A percentile compares a stretch with the other conserved stretches of the same genome.
phyloP scores from a whole-genome alignment of 2,329 filamentous ascomycete genomes.

The Capronia coronata region DNA sequence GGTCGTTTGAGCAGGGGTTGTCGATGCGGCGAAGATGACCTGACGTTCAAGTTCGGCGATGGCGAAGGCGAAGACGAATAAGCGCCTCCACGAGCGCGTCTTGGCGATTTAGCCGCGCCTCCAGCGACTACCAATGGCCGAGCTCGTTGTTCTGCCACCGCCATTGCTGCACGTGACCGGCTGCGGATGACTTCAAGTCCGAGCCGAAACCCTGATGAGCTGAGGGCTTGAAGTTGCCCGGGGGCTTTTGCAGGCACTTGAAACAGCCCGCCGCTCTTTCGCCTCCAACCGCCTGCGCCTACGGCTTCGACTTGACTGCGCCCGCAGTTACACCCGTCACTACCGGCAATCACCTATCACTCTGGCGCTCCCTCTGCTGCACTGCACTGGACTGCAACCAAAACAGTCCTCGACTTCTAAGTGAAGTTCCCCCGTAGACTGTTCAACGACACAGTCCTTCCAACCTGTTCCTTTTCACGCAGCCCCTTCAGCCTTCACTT shows the following conservation, averaged over 20 bases:
- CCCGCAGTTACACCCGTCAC: background rate
- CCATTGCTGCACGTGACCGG: background rate
- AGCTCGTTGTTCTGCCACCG: background rate
- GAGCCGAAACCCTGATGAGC: background rate
- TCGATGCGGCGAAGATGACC: background rate
- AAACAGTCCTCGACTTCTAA: background rate
- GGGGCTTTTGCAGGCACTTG: background rate
- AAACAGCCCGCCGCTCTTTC: background rate
- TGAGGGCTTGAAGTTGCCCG: background rate
- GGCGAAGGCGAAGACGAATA: background rate
- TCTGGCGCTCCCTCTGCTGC: no score
- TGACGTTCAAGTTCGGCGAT: background rate
- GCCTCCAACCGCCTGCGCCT: background rate
- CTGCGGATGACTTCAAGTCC: background rate
- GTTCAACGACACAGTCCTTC: slow-evolving; percentile 2
- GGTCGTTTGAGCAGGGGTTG: slow-evolving; percentile 10
- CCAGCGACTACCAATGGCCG: background rate
- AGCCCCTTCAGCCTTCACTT: slow-evolving; percentile 2
- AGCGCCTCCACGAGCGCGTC: background rate
- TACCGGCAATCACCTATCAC: no score
- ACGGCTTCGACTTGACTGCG: no score
- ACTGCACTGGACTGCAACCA: background rate
- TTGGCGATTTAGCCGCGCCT: background rate
- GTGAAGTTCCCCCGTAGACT: background rate
- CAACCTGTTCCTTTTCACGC: background rate